Evolutionary conservation across 352 stramenopile species (phyloP), one percentile per base, ranked within the genome.

Genomic region (Globisporangium barbulae): DNA sequence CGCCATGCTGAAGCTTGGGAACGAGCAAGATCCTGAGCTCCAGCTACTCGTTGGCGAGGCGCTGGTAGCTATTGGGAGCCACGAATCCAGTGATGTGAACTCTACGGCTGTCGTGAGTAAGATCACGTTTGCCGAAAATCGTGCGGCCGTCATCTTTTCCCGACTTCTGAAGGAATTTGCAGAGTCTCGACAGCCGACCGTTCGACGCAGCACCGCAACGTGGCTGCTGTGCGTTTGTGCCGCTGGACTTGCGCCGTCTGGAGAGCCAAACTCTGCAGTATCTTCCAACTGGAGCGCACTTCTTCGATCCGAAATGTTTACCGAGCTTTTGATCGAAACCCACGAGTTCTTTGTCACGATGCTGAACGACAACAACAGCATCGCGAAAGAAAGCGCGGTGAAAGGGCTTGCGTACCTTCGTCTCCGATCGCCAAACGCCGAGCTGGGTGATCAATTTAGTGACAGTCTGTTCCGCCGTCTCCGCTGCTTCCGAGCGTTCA

Each of bases 321-420:
- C 73, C 9, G 53, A 53, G 2, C 64, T 45, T 9, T 54, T 92
- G 2, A 37, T 92, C 13, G 56, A 72, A 5, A 67, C 83, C 1
- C 85, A 94, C 63, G 85, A 94, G 48, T 88, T 89, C 60, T 88
- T 91, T 30, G 77, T 93, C 44, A 84, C 83, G 22, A 89, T 93
- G 79, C 65, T 94, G 3, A 93, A 93, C 65, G 85, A 94, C 57
- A 55, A 73, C 5, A 79, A 85, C 41, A 71, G 74, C 59, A 70
- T 90, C 1, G 65, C 77, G 17, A 91, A 90, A 59, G 85, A 94
- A 62, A 86, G 83, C 49, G 83, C 85, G 1, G 78, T 94, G 4
- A 92, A 94, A 63, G 80, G 80, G 5, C 75, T 92, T 8, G 81
- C 83, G n/a, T 89, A 91, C 30, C 68, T 94, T 37, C 75, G 81